These are phyloP conservation scores for Calocybe gangraenosa DNA, from an alignment of 768 basidiomycete genomes.

Conservation along the genomic window DNA sequence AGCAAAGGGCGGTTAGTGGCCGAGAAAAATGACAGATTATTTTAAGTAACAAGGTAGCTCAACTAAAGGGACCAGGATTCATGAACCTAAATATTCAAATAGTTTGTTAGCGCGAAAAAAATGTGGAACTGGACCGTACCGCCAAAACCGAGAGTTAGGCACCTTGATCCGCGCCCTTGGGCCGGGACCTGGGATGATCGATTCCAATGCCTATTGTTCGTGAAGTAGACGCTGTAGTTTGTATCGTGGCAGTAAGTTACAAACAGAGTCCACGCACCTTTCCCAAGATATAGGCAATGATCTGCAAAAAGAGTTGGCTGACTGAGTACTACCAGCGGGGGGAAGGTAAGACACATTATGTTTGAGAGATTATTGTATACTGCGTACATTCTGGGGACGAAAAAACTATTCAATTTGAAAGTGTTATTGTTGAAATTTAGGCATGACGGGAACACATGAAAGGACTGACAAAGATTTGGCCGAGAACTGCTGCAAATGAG, in stretches of 20 bases:
- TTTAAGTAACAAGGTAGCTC: slow-evolving; percentile 4
- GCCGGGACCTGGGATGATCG: slow-evolving; percentile 23
- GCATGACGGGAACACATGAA: too few relatives aligned
- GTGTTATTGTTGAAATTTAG: too few relatives aligned
- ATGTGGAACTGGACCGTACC: slow-evolving; percentile 10
- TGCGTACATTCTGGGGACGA: slow-evolving; percentile 32
- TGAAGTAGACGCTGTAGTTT: background rate
- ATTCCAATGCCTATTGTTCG: slow-evolving; percentile 26
- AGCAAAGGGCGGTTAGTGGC: background rate
- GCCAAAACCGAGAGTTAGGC: slow-evolving; percentile 30
- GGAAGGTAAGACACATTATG: too few relatives aligned
- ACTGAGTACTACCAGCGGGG: slow-evolving; percentile 29
- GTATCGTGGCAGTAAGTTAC: too few relatives aligned
- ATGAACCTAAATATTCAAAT: slow-evolving; percentile 25
- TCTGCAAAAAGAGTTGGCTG: slow-evolving; percentile 37
- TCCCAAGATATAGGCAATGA: slow-evolving; percentile 41
- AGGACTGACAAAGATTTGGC: slow-evolving; percentile 31
- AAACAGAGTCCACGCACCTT: slow-evolving; percentile 18
- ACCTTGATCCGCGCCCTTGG: slow-evolving; percentile 18
- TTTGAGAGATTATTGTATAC: too few relatives aligned
- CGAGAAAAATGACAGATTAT: too few relatives aligned
- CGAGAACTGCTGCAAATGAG: slow-evolving; percentile 37
- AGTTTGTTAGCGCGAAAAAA: too few relatives aligned
- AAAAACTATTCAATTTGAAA: slow-evolving; percentile 25
- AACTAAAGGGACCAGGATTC: slow-evolving; percentile 52